These are phyloP conservation scores for Desmodesmus armatus DNA, from an alignment of 139 green algal genomes.

Conservation along the genomic window DNA sequence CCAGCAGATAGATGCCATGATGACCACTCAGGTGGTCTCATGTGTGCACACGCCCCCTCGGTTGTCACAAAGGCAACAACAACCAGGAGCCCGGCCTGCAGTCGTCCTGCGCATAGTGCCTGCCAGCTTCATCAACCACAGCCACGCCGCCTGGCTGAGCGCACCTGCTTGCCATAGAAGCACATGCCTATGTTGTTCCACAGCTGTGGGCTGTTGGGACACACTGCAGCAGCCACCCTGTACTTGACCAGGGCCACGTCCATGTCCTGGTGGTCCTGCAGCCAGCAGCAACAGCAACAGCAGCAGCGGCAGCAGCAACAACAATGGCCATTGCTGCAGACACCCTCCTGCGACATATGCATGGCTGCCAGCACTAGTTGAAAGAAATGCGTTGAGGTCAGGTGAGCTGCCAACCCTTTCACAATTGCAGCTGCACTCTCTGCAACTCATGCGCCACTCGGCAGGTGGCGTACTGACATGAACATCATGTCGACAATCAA, in stretches of 20 bases:
- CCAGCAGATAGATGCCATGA: neutral
- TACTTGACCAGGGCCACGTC: conserved; percentile 89
- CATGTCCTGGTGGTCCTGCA: conserved; percentile 82
- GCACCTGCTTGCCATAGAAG: conserved; percentile 87
- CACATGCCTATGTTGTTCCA: conserved; percentile 95
- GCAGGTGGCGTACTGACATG: no score
- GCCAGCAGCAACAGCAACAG: neutral
- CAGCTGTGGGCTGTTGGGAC: conserved; percentile 81
- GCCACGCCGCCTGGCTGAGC: neutral
- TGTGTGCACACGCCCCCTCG: neutral
- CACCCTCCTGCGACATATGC: no score
- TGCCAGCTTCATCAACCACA: neutral
- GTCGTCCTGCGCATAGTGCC: neutral
- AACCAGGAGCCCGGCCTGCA: neutral
- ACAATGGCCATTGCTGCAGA: neutral
- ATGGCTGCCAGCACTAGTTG: no score
- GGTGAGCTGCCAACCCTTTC: no score
- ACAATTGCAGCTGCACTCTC: neutral
- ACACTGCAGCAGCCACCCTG: conserved; percentile 75
- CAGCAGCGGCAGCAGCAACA: neutral
- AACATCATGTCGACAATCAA: no score
- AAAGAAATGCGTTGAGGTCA: no score
- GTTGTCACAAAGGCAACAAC: neutral
- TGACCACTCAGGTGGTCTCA: neutral
- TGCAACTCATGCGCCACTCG: no score